Conservation (phyloP, 179 eudicot species). For the Silene noctiflora region DNA sequence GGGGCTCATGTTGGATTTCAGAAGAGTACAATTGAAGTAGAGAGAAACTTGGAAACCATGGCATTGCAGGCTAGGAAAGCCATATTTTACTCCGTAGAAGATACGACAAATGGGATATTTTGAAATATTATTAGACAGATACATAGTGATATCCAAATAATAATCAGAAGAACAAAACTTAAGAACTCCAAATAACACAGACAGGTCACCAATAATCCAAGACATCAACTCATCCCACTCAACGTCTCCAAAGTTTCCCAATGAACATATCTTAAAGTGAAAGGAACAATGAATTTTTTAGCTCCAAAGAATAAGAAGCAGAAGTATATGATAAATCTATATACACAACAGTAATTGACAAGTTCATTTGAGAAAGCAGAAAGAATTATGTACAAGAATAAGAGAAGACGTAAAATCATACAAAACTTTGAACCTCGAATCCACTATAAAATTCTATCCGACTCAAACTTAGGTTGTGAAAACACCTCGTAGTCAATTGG, state of each 20-base stretch:
- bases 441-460: conserved; percentile 58
- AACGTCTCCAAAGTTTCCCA: not conserved
- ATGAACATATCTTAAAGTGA: not conserved
- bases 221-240: not conserved
- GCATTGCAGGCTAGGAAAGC: not conserved
- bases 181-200: not conserved
- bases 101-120: no score
- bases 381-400: conserved; percentile 13
- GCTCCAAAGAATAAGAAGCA: not conserved
- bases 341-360: not conserved
- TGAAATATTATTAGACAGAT: no score
- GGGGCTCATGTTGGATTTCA: not conserved
- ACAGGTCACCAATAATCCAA: not conserved
- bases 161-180: not conserved
- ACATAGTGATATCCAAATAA: no score
- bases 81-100: not conserved
- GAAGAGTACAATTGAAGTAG: not conserved
- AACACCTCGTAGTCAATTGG: conserved; percentile 84
- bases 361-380: not conserved
- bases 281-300: not conserved
- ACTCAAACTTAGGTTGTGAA: conserved; percentile 84
- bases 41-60: not conserved
- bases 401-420: conserved; percentile 8
- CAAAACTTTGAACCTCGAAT: conserved; percentile 23
- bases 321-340: not conserved